Evolutionary conservation across 2,329 filamentous ascomycete species (phyloP), one percentile per base, ranked within the genome.

Genomic region (Claviceps capensis): DNA sequence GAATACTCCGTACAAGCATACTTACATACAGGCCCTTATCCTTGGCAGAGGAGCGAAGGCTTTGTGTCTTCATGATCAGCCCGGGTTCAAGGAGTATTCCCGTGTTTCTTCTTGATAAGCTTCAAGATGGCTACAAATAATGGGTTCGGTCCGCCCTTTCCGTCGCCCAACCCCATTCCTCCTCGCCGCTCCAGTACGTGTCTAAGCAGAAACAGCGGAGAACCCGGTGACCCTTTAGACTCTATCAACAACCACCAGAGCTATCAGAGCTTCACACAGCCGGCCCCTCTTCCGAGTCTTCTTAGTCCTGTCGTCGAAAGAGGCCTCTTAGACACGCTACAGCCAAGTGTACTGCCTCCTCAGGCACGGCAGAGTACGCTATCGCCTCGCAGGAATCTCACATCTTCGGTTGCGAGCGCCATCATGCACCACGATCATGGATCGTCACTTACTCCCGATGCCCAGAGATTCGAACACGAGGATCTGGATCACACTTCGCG

Each of bases 181-280:
- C 82, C 83, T 3, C 78, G 86, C 56, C 88, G 82, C 46, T 88
- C 85, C 52, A 81, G 78, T 52, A 59, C 58, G 30, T 62, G 62
- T 38, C 49, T 59, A 34, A 47, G 58, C 56, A 52, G 61, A 48
- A 56, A 53, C 34, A 49, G 55, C 56, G 46, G 30, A 17, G 26
- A 17, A n/a, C 5, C 46, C 7, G 50, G 19, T 13, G 50, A 16
- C 11, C 19, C 19, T 43, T 19, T 9, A 16, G 37, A 23, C 30
- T 14, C 22, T 23, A 41, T 5, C 47, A 9, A 17, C 47, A 42
- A 48, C 23, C 44, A 47, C 14, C 41, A 46, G 22, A 47, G 49
- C 26, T 52, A 50, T 51, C 49, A 50, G 48, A 50, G 48, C 49
- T 55, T 49, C 44, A 40, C 53, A 22, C 53, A 54, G 22, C 51